Percentiles rank a stretch among this genome's conserved stretches.
Evolutionary conservation across 768 basidiomycete genomes (phyloP).

Genomic region (Phlebiopsis gigantea): DNA sequence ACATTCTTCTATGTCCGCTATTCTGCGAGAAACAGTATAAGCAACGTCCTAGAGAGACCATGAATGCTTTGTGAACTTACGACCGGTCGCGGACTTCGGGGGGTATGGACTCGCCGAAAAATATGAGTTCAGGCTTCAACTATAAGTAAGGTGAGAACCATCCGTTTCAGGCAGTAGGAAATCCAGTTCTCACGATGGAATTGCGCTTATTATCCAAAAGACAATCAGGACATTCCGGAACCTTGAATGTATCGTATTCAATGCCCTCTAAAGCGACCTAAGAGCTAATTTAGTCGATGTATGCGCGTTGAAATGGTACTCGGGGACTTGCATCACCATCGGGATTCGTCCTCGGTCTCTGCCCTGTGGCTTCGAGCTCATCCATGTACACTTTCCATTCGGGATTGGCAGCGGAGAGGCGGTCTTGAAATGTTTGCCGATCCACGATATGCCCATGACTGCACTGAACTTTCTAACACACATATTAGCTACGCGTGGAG

Average conservation of each 20-base stretch:
- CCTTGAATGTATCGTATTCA: conserved; percentile 69
- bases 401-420: conserved; percentile 70
- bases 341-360: conserved; percentile 76
- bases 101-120: conserved; percentile 88
- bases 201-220: conserved; percentile 49
- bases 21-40: conserved; percentile 34
- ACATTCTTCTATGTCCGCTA: conserved; percentile 47
- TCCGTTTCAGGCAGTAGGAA: background rate
- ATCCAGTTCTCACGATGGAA: conserved; percentile 43
- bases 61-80: conserved; percentile 34
- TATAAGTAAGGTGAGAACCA: conserved; percentile 20
- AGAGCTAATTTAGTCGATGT: background rate
- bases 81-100: conserved; percentile 60
- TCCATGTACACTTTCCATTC: conserved; percentile 69
- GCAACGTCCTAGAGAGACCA: background rate
- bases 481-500: background rate
- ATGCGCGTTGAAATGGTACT: background rate
- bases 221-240: conserved; percentile 76
- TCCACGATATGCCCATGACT: conserved; percentile 62
- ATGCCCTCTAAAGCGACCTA: conserved; percentile 81
- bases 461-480: conserved; percentile 69
- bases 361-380: conserved; percentile 52
- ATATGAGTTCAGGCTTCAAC: conserved; percentile 81
- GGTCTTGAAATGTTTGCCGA: conserved; percentile 67
- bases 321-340: conserved; percentile 46